phyloP scores from a whole-genome alignment of 257 asterid species.

The Rhazya stricta region DNA sequence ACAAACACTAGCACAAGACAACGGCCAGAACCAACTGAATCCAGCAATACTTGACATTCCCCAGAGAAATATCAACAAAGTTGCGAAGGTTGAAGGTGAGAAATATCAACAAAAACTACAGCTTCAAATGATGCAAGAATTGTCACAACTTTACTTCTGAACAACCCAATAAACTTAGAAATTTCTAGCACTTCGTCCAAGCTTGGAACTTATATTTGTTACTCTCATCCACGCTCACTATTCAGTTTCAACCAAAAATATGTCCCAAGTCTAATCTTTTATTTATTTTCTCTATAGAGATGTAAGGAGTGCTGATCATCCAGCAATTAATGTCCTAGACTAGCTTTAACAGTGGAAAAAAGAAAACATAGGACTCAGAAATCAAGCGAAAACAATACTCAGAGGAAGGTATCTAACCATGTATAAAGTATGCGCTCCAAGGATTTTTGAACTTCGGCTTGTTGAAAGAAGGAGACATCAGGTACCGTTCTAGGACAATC shows the following conservation, averaged over 20 bases:
- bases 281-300: neutral
- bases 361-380: neutral
- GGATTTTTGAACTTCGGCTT: constrained; percentile 77
- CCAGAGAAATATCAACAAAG: neutral
- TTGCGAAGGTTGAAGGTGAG: neutral
- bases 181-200: neutral
- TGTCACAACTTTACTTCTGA: neutral
- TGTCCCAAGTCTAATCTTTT: neutral
- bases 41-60: neutral
- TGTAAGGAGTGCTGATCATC: neutral
- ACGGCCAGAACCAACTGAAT: neutral
- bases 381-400: neutral
- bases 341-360: neutral
- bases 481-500: constrained; percentile 99
- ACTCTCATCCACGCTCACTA: neutral
- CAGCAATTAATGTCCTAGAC: neutral
- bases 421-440: constrained; percentile 89
- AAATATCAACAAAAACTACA: neutral
- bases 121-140: no score
- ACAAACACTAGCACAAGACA: neutral
- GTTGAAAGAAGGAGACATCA: constrained; percentile 88
- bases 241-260: neutral
- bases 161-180: neutral
- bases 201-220: neutral
- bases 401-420: constrained; percentile 46